Percentiles rank a stretch among this genome's conserved stretches.
phyloP scores from a whole-genome alignment of 192 early-diverging fungal genomes.

The Backusella australiensis region DNA sequence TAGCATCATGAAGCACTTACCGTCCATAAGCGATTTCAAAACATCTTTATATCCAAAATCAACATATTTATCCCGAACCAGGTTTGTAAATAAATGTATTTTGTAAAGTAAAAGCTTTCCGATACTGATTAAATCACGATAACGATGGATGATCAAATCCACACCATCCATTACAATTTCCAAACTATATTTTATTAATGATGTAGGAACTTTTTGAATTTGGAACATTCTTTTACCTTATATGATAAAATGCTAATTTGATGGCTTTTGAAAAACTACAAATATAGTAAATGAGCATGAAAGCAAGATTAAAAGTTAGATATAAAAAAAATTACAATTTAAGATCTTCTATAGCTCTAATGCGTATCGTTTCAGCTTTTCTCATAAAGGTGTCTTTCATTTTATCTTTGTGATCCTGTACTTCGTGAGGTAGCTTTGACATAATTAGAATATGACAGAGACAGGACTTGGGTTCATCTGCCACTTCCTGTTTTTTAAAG shows the following conservation, averaged over 20 bases:
- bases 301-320: neutral
- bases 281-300: neutral
- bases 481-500: neutral
- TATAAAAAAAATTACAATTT: neutral
- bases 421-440: neutral
- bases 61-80: neutral
- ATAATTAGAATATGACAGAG: neutral
- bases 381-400: neutral
- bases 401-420: neutral
- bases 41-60: neutral
- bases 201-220: too few relatives aligned
- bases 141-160: neutral
- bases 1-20: neutral
- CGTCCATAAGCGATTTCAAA: neutral
- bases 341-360: neutral
- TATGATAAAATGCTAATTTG: neutral
- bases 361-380: neutral
- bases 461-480: neutral
- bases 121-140: neutral
- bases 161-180: neutral
- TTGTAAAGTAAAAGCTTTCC: neutral
- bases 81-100: neutral
- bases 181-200: neutral
- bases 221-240: neutral
- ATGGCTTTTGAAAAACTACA: neutral